Base-by-base conservation (phyloP, 345 rosid species). In the Dovyalis caffra region DNA sequence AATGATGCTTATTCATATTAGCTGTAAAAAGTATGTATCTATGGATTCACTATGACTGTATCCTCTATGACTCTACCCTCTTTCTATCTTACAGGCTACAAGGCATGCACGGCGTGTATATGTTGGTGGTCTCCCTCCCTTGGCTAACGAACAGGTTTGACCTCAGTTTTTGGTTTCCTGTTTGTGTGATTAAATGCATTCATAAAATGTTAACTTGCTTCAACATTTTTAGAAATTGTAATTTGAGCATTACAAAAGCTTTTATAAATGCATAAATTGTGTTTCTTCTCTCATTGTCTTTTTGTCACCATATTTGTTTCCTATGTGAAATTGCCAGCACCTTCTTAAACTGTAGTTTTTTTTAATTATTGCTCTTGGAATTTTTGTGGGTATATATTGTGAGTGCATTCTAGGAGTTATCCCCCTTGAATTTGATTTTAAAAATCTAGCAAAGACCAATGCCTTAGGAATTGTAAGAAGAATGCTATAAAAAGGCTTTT, bases 101-200 rank as follows among this genome's bases (percentile, higher is more conserved):
- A 57, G 78, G 29, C 78, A 75, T 75, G 78, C 78, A 26, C 73
- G 78, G 0, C 78, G 78, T 26, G 78, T 75, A 10, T 75, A 75
- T 37, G 78, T 75, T 68, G 78, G 78, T 8, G 78, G 78, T 21
- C 78, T 75, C 16, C 67, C 78, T 20, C 73, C 78, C 20, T 9
- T 66, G 2, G 73, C 73, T 38, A 75, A 75, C n/a, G 78, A 75
- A 37, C 78, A 75, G 73, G 78, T 75, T 60, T 40, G 23, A 43
- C 20, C 49, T 25, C 20, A 40, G 3, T 45, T 45, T 25, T 69
- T 69, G 23, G 72, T 49, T 69, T 20, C 0, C 61, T 29, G 25
- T 33, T 26, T 4, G 56, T 18, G 20, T 28, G 35, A 40, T 68
- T 18, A 38, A 25, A 23, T 40, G 43, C 25, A 26, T 14, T 8